These are phyloP conservation scores for Boletus rex-veris DNA, from an alignment of 768 basidiomycete species.

Conservation along the genomic window DNA sequence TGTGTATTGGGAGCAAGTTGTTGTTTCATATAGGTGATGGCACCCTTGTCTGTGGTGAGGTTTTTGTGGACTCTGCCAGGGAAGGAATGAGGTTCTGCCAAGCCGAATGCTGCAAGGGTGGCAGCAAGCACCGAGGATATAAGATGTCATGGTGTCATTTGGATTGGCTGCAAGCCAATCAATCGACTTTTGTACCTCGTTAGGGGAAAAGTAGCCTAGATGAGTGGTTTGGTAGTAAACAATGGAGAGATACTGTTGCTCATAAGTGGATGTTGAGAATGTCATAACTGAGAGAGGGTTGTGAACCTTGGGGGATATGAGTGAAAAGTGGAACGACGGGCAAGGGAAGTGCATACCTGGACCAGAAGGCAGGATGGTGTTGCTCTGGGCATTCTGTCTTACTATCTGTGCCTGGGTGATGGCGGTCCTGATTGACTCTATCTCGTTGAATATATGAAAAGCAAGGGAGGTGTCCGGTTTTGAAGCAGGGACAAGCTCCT, in stretches of 20 bases:
- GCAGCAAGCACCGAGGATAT: slow-evolving; percentile 66
- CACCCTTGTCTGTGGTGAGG: slow-evolving; percentile 44
- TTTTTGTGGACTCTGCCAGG: slow-evolving; percentile 44
- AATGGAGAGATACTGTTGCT: slow-evolving; percentile 65
- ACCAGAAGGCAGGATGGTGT: slow-evolving; percentile 52
- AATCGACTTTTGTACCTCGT: slow-evolving; percentile 58
- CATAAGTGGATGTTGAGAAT: slow-evolving; percentile 67
- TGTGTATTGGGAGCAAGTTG: slow-evolving; percentile 48
- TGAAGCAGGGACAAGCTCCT: no score
- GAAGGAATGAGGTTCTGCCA: slow-evolving; percentile 50
- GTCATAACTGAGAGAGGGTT: slow-evolving; percentile 57
- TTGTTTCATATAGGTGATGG: slow-evolving; percentile 57
- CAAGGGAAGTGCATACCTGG: slow-evolving; percentile 40
- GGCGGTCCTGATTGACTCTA: no score
- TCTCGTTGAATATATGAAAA: no score
- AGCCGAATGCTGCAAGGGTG: slow-evolving; percentile 63
- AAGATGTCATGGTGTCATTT: slow-evolving; percentile 66
- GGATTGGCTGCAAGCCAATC: slow-evolving; percentile 68
- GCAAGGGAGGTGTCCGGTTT: no score
- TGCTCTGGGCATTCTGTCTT: slow-evolving; percentile 55
- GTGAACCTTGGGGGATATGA: slow-evolving; percentile 34
- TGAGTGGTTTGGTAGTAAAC: slow-evolving; percentile 61
- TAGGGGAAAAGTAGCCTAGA: slow-evolving; percentile 54
- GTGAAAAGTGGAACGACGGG: background rate
- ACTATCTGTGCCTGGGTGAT: no score